A percentile compares a stretch with the other conserved stretches of the same genome.
phyloP scores from a whole-genome alignment of 1,139 yeast genomes.

The Nakaseomyces uthaithaninus region DNA sequence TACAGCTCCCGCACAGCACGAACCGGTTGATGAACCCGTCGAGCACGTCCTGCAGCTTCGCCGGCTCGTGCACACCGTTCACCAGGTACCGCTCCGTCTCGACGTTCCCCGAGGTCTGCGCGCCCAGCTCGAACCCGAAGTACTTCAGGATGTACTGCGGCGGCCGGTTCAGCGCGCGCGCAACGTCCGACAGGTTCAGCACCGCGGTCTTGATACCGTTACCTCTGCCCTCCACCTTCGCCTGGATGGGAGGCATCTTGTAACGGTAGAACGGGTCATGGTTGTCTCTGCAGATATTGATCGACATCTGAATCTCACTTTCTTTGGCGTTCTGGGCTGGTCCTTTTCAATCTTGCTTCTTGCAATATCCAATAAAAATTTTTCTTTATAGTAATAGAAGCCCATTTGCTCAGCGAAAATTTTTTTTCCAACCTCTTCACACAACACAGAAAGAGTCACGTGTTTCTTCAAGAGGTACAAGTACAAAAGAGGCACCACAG shows the following conservation, averaged over 20 bases:
- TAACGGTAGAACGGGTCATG: constrained; percentile 98
- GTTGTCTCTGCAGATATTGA: constrained; percentile 94
- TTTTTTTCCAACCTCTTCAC: too few species aligned
- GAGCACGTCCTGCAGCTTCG: constrained; percentile 82
- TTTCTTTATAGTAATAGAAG: neutral
- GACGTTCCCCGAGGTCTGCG: constrained; percentile 79
- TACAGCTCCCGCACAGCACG: constrained; percentile 89
- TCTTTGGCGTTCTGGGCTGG: neutral
- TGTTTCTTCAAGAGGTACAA: neutral
- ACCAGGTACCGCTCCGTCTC: constrained; percentile 81
- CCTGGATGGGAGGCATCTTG: constrained; percentile 96
- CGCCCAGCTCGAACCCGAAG: constrained; percentile 96
- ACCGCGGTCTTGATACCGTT: constrained; percentile 97
- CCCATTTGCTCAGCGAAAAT: too few species aligned
- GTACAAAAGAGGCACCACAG: neutral
- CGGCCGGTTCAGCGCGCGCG: constrained; percentile 91
- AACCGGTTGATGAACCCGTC: constrained; percentile 92
- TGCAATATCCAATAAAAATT: too few species aligned
- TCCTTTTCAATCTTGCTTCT: neutral
- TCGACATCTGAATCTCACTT: constrained; percentile 51
- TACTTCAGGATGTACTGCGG: constrained; percentile 84
- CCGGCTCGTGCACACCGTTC: constrained; percentile 90
- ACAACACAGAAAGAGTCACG: too few species aligned
- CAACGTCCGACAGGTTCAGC: constrained; percentile 83
- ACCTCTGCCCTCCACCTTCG: constrained; percentile 98